phyloP scores from a whole-genome alignment of 139 green algal species.

The Deuterostichococcus epilithicus region DNA sequence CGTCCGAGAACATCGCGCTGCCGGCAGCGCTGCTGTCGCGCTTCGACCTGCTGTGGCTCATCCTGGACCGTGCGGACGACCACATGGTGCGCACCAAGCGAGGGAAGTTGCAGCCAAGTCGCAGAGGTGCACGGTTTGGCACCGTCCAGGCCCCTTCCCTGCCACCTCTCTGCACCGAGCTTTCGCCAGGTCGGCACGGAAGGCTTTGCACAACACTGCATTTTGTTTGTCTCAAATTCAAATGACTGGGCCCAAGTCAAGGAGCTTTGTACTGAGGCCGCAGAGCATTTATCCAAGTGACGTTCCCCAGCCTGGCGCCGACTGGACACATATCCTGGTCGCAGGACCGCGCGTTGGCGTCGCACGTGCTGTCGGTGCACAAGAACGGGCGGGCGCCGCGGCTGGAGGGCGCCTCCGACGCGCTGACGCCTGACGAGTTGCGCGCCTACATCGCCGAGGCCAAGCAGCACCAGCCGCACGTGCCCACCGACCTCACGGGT shows the following conservation, averaged over 20 bases:
- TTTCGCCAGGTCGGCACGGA: too few species aligned
- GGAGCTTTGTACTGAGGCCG: too few species aligned
- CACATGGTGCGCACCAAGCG: constrained; percentile 38
- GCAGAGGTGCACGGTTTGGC: too few species aligned
- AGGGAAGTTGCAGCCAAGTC: too few species aligned
- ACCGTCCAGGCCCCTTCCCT: too few species aligned
- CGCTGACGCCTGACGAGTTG: constrained; percentile 61
- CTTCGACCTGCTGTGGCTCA: constrained; percentile 98
- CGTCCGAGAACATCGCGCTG: constrained; percentile 97
- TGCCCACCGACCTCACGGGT: constrained; percentile 78
- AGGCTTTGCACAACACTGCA: too few species aligned
- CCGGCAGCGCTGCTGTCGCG: constrained; percentile 85
- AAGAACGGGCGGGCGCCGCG: constrained; percentile 28
- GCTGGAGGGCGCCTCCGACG: constrained; percentile 20
- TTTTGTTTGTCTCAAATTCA: too few species aligned
- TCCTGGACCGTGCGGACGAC: constrained; percentile 81
- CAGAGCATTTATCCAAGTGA: too few species aligned
- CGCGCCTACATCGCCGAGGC: constrained; percentile 83
- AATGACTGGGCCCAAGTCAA: too few species aligned
- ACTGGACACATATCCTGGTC: too few species aligned
- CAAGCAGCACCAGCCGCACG: constrained; percentile 64
- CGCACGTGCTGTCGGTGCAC: constrained; percentile 94
- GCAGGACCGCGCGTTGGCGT: constrained; percentile 73
- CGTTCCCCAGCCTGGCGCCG: too few species aligned
- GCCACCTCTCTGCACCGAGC: too few species aligned